Evolutionary conservation across 345 rosid genomes (phyloP).

Genomic region (Citrus trifoliata): DNA sequence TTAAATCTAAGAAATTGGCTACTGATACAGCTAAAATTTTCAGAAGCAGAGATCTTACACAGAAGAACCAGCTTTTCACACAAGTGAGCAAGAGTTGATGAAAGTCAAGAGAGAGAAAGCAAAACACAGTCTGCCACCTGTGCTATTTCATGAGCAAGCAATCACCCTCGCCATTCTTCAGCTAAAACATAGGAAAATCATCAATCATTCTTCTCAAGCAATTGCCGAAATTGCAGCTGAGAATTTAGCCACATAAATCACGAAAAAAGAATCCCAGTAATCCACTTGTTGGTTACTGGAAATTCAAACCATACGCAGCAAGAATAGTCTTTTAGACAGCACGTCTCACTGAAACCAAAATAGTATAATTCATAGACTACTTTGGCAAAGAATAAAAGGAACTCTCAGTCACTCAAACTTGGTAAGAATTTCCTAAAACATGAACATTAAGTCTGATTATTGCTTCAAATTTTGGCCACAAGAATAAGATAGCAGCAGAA

Average conservation of each 20-base stretch:
- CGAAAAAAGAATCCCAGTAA: not conserved
- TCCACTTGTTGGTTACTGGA: not conserved
- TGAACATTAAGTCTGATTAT: not conserved
- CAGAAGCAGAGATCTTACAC: slow-evolving; percentile 32
- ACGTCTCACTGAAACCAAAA: slow-evolving; percentile 4
- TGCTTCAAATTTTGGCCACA: slow-evolving; percentile 3
- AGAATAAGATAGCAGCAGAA: slow-evolving; percentile 9
- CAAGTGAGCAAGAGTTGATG: slow-evolving; percentile 27
- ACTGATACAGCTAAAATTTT: slow-evolving; percentile 25
- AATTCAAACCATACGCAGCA: slow-evolving; percentile 2
- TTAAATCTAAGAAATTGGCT: slow-evolving; percentile 36
- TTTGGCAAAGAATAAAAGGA: not conserved
- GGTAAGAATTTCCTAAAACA: not conserved
- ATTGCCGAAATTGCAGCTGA: slow-evolving; percentile 6
- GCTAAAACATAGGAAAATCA: not conserved
- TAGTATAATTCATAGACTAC: not conserved
- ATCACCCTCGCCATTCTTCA: not conserved
- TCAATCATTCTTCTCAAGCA: not conserved
- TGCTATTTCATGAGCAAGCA: not conserved
- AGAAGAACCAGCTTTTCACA: slow-evolving; percentile 29
- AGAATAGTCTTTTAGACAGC: not conserved
- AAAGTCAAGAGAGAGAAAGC: slow-evolving; percentile 9
- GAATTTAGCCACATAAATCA: not conserved
- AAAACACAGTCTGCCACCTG: slow-evolving; percentile 5
- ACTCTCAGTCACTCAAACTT: not conserved